These are phyloP conservation scores for Pelargonium fulgidum DNA, from an alignment of 441 rosid genomes.

Conservation along the genomic window DNA sequence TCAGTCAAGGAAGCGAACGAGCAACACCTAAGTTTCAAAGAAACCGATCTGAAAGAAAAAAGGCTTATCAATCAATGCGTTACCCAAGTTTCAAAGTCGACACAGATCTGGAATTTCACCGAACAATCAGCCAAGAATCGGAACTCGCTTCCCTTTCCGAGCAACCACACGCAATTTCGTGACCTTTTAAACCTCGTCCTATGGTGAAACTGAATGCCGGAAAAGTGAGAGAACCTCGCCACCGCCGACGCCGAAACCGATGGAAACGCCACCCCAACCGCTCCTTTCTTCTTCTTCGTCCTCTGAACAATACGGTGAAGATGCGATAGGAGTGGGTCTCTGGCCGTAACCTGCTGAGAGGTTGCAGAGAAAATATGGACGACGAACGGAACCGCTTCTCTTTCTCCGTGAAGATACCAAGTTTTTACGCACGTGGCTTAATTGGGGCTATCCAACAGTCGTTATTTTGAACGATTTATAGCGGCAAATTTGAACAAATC, in stretches of 20 bases:
- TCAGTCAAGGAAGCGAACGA: too few species aligned
- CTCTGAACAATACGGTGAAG: too few species aligned
- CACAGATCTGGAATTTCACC: neutral
- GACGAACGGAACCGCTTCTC: too few species aligned
- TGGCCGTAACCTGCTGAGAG: too few species aligned
- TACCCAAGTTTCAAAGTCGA: neutral
- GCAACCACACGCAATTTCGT: neutral
- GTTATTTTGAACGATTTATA: neutral
- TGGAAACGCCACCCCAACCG: slow-evolving; percentile 4
- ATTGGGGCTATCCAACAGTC: neutral
- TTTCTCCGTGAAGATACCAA: too few species aligned
- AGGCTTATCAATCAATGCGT: neutral
- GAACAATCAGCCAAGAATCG: neutral
- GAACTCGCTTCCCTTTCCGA: neutral
- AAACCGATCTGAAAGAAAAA: too few species aligned
- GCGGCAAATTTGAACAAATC: neutral
- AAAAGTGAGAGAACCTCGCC: neutral
- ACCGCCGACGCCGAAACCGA: neutral
- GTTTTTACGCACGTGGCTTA: neutral
- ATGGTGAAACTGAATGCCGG: slow-evolving; percentile 4
- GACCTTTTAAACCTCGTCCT: too few species aligned
- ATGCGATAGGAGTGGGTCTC: too few species aligned
- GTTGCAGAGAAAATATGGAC: too few species aligned
- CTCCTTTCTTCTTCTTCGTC: neutral
- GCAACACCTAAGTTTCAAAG: too few species aligned